Evolutionary conservation across 75 land plant species (phyloP), one percentile per base, ranked within the genome.

Genomic region (Cunninghamia lanceolata): DNA sequence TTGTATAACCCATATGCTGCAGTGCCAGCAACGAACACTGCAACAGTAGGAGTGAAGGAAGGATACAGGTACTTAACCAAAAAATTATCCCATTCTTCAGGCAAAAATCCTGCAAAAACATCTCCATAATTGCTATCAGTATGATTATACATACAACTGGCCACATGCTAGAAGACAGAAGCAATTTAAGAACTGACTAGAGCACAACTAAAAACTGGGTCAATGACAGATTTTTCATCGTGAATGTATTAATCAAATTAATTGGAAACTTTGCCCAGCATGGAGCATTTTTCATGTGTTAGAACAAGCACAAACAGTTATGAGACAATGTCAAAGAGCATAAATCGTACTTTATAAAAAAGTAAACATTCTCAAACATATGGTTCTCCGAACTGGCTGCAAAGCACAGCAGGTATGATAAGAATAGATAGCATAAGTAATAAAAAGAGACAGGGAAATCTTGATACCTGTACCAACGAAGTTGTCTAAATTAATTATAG

Each of bases 11-110:
- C 99, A 85, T 96, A 98, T 30, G 88, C 92, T 89, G 91, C 95
- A 38, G 96, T 91, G 32, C 92, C 94, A 81, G 92, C 93, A n/a
- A 98, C 84, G 91, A 98, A 98, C 87, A 98, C 16, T 77, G 87
- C 86, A 43, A 98, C 99, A 63, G 98, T 95, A 30, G 99, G 99
- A 56, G 99, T 98, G 87, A 96, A 96, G 40, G 92, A 83, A 70
- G 99, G 99, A 81, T 98, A 98, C 80, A 98, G 75, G 56, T 89
- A 91, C 83, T 96, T 98, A 28, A 93, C 95, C 39, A 95, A 87
- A 87, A 96, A 92, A 0, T 89, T 89, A 83, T 98, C 99, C 99
- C 94, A 96, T 47, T 95, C 93, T 85, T 95, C 96, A 35, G 99
- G 99, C 53, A 98, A 88, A 84, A 98, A 95, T 1, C 99, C 99